Conservation (phyloP, 257 asterid genomes). For the Solanum chmielewskii region DNA sequence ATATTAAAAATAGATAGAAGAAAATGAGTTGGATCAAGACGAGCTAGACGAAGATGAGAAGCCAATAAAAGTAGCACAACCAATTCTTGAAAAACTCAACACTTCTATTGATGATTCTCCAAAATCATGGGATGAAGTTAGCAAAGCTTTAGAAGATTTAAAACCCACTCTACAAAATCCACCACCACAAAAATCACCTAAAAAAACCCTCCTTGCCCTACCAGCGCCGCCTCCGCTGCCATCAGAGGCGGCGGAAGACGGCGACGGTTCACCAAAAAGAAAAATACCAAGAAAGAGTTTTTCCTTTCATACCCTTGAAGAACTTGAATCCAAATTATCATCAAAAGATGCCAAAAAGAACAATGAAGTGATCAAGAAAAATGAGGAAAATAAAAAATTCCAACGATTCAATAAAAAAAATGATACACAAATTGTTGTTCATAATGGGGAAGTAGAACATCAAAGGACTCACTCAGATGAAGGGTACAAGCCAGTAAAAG, state of each 20-base stretch:
- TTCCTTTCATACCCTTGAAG: conserved; percentile 78
- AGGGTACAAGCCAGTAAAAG: conserved; percentile 43
- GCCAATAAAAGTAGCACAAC: conserved; percentile 33
- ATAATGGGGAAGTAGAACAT: background rate
- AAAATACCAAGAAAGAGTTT: conserved; percentile 25
- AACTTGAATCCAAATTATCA: conserved; percentile 45
- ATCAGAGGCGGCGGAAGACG: background rate
- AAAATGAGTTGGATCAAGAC: background rate
- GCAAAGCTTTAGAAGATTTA: conserved; percentile 66
- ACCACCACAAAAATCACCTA: background rate
- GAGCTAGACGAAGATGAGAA: conserved; percentile 12
- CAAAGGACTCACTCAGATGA: background rate
- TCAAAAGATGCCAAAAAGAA: background rate
- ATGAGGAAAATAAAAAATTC: background rate
- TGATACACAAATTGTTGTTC: background rate
- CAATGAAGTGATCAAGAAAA: background rate
- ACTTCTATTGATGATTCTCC: conserved; percentile 63
- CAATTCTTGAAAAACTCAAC: conserved; percentile 58
- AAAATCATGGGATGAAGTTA: conserved; percentile 82
- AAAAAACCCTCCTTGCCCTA: background rate
- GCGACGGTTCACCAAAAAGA: background rate
- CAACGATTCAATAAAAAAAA: background rate
- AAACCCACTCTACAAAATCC: conserved; percentile 37
- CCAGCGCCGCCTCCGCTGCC: background rate
- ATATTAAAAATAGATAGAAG: background rate